These are phyloP conservation scores for Kalmusia sp. DNA, from an alignment of 2,329 filamentous ascomycete species.

Conservation along the genomic window DNA sequence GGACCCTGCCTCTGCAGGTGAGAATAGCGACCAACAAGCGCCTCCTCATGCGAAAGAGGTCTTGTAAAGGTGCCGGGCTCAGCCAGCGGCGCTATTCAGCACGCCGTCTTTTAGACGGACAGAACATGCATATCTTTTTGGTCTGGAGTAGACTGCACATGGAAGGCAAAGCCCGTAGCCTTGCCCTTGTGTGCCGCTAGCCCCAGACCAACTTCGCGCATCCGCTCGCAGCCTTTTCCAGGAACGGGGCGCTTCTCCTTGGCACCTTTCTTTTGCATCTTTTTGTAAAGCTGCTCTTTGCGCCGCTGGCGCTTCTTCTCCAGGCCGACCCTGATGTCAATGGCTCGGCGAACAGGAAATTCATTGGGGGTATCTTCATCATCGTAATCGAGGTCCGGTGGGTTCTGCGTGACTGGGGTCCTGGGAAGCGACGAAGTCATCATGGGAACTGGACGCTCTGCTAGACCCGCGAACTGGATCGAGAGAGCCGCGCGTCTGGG, in stretches of 20 bases:
- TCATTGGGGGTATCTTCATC: conserved; percentile 49
- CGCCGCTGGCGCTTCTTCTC: conserved; percentile 93
- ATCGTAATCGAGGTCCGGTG: conserved; percentile 41
- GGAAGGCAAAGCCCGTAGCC: conserved; percentile 32
- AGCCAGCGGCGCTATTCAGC: conserved; percentile 46
- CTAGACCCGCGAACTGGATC: conserved; percentile 60
- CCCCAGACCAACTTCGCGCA: conserved; percentile 88
- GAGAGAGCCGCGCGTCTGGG: conserved; percentile 48
- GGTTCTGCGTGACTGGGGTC: conserved; percentile 62
- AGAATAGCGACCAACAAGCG: conserved; percentile 50
- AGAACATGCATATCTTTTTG: conserved; percentile 53
- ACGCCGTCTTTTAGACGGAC: conserved; percentile 42
- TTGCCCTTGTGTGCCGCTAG: conserved; percentile 78
- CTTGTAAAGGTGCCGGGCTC: conserved; percentile 42
- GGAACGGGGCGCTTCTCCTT: conserved; percentile 76
- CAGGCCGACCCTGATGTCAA: conserved; percentile 90
- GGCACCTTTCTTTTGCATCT: conserved; percentile 83
- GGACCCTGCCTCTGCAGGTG: conserved; percentile 10
- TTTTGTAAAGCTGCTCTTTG: conserved; percentile 89
- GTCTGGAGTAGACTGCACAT: conserved; percentile 32
- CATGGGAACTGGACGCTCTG: conserved; percentile 70
- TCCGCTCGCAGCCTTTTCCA: conserved; percentile 89
- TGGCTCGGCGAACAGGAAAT: conserved; percentile 83
- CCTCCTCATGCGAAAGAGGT: conserved; percentile 11
- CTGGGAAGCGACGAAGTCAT: conserved; percentile 88